A percentile compares a stretch with the other conserved stretches of the same genome.
Evolutionary conservation across 306 rosid species (phyloP).

Genomic region (Purshia tridentata): DNA sequence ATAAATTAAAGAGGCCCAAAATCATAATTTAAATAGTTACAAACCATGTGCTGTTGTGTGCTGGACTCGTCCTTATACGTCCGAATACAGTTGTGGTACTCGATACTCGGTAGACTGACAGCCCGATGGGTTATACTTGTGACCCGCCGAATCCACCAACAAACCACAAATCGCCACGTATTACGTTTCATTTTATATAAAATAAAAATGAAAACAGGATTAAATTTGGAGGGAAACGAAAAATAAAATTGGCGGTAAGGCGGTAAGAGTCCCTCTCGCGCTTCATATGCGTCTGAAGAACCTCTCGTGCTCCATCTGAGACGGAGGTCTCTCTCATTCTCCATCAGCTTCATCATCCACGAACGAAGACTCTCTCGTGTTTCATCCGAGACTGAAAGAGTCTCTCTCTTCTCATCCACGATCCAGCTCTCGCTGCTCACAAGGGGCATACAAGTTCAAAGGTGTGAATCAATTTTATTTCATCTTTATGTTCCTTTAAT

Average conservation of each 20-base stretch:
- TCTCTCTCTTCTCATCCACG: neutral
- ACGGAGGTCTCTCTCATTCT: neutral
- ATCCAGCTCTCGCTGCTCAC: neutral
- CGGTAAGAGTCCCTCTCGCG: neutral
- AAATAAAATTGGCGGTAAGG: conserved; percentile 28
- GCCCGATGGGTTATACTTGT: neutral
- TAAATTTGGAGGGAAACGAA: conserved; percentile 21
- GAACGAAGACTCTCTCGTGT: neutral
- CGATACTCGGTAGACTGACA: too few species aligned
- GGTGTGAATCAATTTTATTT: neutral
- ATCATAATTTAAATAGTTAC: too few species aligned
- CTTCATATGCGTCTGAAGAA: too few species aligned
- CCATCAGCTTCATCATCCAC: neutral
- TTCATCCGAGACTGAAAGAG: too few species aligned
- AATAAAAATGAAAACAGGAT: too few species aligned
- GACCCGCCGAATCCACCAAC: neutral
- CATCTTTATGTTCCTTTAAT: too few species aligned
- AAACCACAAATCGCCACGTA: neutral
- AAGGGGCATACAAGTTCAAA: neutral
- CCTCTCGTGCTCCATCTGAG: too few species aligned
- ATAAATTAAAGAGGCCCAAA: too few species aligned
- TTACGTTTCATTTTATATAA: neutral
- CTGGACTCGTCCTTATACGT: too few species aligned
- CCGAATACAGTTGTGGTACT: too few species aligned
- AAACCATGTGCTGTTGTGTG: too few species aligned